phyloP scores from a whole-genome alignment of 73 alveolate genomes.

The Symbiodinium natans region DNA sequence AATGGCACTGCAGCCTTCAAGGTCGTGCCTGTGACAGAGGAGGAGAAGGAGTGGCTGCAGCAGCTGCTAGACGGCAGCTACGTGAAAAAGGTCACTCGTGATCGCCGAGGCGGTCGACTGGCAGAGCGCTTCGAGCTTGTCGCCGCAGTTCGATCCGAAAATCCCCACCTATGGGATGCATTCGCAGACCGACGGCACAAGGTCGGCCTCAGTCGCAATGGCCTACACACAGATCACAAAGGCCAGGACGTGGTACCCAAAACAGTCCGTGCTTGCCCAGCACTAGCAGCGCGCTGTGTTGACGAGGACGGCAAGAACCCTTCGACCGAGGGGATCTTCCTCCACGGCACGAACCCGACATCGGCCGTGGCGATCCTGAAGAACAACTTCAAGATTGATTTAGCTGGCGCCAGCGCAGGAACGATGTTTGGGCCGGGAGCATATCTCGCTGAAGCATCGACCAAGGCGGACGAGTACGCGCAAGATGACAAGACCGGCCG shows the following conservation, averaged over 20 bases:
- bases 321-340: neutral
- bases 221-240: neutral
- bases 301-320: neutral
- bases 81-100: neutral
- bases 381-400: neutral
- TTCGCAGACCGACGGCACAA: neutral
- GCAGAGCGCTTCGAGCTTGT: slow-evolving; percentile 32
- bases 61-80: neutral
- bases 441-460: slow-evolving; percentile 15
- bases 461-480: slow-evolving; percentile 19
- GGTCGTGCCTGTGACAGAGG: neutral
- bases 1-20: neutral
- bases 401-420: neutral
- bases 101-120: neutral
- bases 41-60: slow-evolving; percentile 13
- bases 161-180: neutral
- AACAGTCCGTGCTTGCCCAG: neutral
- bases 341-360: neutral
- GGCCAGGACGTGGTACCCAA: neutral
- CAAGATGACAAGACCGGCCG: neutral
- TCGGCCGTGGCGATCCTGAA: neutral
- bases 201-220: neutral
- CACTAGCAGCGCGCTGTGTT: neutral
- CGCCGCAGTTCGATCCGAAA: neutral
- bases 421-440: slow-evolving; percentile 14